phyloP scores from a whole-genome alignment of 345 rosid genomes.

The Eucalyptus decipiens region DNA sequence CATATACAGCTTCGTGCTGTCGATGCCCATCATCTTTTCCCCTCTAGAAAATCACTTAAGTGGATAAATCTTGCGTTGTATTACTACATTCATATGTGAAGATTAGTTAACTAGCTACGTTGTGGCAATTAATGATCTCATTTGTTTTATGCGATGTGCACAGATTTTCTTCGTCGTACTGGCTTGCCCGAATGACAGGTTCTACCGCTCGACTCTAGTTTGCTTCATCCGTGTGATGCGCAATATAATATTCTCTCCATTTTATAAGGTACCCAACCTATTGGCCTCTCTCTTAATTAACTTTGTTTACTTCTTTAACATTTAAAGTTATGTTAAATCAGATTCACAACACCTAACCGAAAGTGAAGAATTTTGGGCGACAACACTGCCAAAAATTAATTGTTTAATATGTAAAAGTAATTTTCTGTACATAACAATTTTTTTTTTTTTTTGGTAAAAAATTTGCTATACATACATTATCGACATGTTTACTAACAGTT shows the following conservation, averaged over 20 bases:
- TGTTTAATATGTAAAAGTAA: too few species aligned
- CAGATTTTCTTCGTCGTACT: constrained; percentile 63
- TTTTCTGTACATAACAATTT: too few species aligned
- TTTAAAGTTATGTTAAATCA: neutral
- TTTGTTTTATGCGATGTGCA: neutral
- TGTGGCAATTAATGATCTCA: neutral
- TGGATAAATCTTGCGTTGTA: neutral
- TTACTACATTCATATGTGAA: neutral
- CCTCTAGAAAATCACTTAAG: neutral
- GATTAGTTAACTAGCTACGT: neutral
- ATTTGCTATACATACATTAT: too few species aligned
- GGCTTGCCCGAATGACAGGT: constrained; percentile 68
- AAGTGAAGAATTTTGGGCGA: neutral
- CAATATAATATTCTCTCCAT: constrained; percentile 81
- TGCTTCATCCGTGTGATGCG: constrained; percentile 70
- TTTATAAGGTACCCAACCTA: constrained; percentile 48
- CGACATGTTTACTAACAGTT: too few species aligned
- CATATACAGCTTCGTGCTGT: neutral
- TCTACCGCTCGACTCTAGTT: constrained; percentile 79
- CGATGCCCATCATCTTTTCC: neutral
- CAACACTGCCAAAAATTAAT: too few species aligned
- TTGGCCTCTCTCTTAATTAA: neutral
- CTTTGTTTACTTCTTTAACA: neutral
- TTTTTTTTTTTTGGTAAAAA: too few species aligned
- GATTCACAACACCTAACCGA: neutral